Percentiles rank a stretch among this genome's conserved stretches.
phyloP scores from a whole-genome alignment of 2,329 filamentous ascomycete species.

The Sclerotiophoma versabilis region DNA sequence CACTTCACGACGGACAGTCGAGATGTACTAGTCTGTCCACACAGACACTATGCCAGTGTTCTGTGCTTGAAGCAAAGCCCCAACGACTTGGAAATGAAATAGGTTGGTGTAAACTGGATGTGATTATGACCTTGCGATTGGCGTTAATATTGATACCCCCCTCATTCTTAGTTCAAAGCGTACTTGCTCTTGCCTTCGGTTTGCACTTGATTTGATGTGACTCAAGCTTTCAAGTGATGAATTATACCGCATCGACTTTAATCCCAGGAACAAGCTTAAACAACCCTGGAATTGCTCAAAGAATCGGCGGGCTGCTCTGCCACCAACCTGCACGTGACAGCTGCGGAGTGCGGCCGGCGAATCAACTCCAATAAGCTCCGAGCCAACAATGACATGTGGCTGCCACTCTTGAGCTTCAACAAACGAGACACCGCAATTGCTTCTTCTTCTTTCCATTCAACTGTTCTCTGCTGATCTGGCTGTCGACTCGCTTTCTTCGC shows the following conservation, averaged over 20 bases:
- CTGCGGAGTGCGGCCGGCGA: slow-evolving; percentile 19
- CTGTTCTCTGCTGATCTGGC: not conserved
- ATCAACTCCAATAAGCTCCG: slow-evolving; percentile 32
- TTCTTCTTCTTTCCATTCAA: slow-evolving; percentile 5
- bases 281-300: too few species aligned
- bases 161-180: slow-evolving; percentile 12
- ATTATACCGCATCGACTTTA: too few species aligned
- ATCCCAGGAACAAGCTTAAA: too few species aligned
- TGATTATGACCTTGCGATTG: slow-evolving; percentile 10
- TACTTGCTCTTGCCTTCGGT: not conserved
- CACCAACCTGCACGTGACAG: slow-evolving; percentile 3
- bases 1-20: slow-evolving; percentile 43
- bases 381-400: slow-evolving; percentile 44
- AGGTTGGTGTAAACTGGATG: not conserved
- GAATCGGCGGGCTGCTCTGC: not conserved
- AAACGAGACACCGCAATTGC: slow-evolving; percentile 16
- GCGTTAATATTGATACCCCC: slow-evolving; percentile 32
- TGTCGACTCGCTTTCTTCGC: not conserved
- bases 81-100: not conserved
- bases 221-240: too few species aligned
- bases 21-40: slow-evolving; percentile 39
- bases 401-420: slow-evolving; percentile 31
- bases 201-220: not conserved
- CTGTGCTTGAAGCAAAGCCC: not conserved
- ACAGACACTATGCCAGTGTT: not conserved